Percentiles rank a stretch among this genome's conserved stretches.
These are phyloP conservation scores for Aspergillus caelatus DNA, from an alignment of 2,329 filamentous ascomycete genomes.

Conservation along the genomic window DNA sequence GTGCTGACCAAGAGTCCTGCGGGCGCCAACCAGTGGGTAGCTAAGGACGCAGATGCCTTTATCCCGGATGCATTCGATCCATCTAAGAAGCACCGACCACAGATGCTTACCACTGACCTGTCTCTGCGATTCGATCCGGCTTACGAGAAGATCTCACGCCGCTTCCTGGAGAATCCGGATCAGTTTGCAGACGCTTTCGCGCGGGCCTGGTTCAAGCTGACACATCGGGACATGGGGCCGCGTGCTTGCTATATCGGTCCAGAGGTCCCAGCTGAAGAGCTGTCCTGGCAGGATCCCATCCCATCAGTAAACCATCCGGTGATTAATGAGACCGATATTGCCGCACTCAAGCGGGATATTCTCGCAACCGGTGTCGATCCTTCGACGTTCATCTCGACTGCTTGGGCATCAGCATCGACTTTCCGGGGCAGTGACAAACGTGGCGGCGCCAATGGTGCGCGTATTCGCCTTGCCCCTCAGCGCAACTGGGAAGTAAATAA, in stretches of 20 bases:
- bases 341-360: slow-evolving; percentile 69
- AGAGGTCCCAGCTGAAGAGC: slow-evolving; percentile 69
- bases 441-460: slow-evolving; percentile 78
- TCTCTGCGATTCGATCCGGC: slow-evolving; percentile 70
- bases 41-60: slow-evolving; percentile 66
- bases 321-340: slow-evolving; percentile 65
- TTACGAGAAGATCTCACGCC: slow-evolving; percentile 76
- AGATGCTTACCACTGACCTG: slow-evolving; percentile 76
- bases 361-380: slow-evolving; percentile 63
- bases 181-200: slow-evolving; percentile 70
- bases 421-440: slow-evolving; percentile 80
- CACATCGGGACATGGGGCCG: slow-evolving; percentile 79
- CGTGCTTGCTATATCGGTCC: slow-evolving; percentile 71
- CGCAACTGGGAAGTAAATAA: slow-evolving; percentile 76
- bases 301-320: slow-evolving; percentile 61
- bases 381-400: slow-evolving; percentile 65
- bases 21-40: slow-evolving; percentile 76
- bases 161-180: slow-evolving; percentile 69
- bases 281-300: slow-evolving; percentile 76
- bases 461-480: slow-evolving; percentile 73
- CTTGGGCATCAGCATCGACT: slow-evolving; percentile 71
- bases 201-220: slow-evolving; percentile 80
- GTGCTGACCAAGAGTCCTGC: slow-evolving; percentile 74
- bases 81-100: slow-evolving; percentile 72
- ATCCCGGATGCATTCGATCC: slow-evolving; percentile 73